Evolutionary conservation across 2,329 filamentous ascomycete species (phyloP), one percentile per base, ranked within the genome.

Genomic region (Neoascochyta sp.): DNA sequence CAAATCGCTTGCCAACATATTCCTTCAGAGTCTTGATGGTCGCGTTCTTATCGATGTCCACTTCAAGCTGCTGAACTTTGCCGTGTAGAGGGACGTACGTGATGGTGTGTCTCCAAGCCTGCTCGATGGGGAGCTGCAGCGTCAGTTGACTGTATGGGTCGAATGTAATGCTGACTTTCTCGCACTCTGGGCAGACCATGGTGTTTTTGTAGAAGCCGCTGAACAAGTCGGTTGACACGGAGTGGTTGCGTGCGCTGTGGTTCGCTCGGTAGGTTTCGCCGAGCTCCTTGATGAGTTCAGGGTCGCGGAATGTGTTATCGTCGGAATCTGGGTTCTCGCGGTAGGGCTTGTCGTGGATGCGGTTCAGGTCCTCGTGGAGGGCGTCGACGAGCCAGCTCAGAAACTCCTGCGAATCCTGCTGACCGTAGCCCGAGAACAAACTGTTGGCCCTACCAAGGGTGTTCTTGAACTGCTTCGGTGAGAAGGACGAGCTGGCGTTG

Each of bases 121-220:
- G 88, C 59, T 92, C 83, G 32, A 95, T 78, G 0, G 92, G 92
- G 18, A 98, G 69, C 34, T 93, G 92, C 14, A 98, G 69, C 0
- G 92, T 95, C 36, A 98, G 68, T 45, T 93, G 92, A 62, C 88
- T 95, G 71, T 94, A 98, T 1, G 92, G 92, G 59, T 98, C 92
- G 55, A 98, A 98, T 0, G 92, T 96, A 51, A 98, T 95, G 75
- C 89, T 95, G 64, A 96, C 84, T 67, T 96, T 98, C 48, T 83
- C 76, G 61, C 92, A 98, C 6, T 75, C 76, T 0, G 92, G 92
- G 56, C 92, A 98, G 42, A 92, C 83, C 42, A 98, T 76, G 0
- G 90, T 96, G 24, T 93, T 96, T 68, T 96, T 95, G 75, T 96
- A 98, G 75, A 96, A 87, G 42, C 92, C 92, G 13, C 87, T 93